These are phyloP conservation scores for Ruellia speciosa DNA, from an alignment of 305 asterid species.

Conservation along the genomic window DNA sequence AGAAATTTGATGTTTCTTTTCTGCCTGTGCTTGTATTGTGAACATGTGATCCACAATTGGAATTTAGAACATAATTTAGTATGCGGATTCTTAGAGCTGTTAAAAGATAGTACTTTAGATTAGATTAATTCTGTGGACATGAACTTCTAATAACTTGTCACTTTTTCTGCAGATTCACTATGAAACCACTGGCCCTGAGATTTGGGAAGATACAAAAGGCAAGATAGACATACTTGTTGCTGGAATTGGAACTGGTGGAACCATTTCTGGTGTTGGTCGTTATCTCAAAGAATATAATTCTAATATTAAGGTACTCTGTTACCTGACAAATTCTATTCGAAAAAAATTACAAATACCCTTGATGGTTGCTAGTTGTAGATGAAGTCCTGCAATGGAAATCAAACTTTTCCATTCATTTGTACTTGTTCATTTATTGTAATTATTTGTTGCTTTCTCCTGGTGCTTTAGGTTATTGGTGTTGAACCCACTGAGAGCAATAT, in stretches of 20 bases:
- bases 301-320: slow-evolving; percentile 49
- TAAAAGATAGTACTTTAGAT: neutral
- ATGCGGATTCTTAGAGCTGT: neutral
- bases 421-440: slow-evolving; percentile 14
- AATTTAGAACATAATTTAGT: slow-evolving; percentile 6
- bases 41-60: slow-evolving; percentile 14
- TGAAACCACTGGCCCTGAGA: slow-evolving; percentile 98
- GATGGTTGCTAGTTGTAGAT: neutral
- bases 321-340: neutral
- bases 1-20: slow-evolving; percentile 2
- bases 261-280: slow-evolving; percentile 82
- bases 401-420: neutral
- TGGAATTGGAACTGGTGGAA: slow-evolving; percentile 96
- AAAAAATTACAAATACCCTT: neutral
- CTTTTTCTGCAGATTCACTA: slow-evolving; percentile 56
- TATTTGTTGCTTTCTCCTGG: slow-evolving; percentile 17
- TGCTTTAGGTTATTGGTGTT: slow-evolving; percentile 70
- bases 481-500: slow-evolving; percentile 91
- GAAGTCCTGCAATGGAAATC: neutral
- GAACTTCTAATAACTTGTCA: slow-evolving; percentile 2
- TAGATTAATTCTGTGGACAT: no score
- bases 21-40: slow-evolving; percentile 4
- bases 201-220: slow-evolving; percentile 95
- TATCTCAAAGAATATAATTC: slow-evolving; percentile 69
- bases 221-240: slow-evolving; percentile 90